Conservation (phyloP, 2,329 filamentous ascomycete species). For the Cladosporium sp. region DNA sequence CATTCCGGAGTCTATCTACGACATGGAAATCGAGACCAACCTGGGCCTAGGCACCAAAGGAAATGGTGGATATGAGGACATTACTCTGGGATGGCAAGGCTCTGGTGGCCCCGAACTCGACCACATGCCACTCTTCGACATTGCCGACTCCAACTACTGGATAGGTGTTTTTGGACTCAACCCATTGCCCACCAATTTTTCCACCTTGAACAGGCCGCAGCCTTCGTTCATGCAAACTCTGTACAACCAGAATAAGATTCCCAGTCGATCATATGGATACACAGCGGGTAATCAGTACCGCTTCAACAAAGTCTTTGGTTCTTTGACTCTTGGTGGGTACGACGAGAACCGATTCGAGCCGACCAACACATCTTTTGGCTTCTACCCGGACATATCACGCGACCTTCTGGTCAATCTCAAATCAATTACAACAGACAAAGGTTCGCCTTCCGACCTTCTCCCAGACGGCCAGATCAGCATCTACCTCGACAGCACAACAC, state of each 20-base stretch:
- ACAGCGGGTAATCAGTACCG: constrained; percentile 36
- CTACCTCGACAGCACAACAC: constrained; percentile 60
- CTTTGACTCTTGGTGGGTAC: constrained; percentile 36
- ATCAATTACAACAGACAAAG: constrained; percentile 24
- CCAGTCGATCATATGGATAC: constrained; percentile 34
- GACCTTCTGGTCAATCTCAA: constrained; percentile 32
- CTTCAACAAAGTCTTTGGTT: constrained; percentile 32
- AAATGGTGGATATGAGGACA: constrained; percentile 30
- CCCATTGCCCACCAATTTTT: constrained; percentile 33
- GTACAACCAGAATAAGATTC: constrained; percentile 29
- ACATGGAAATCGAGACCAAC: constrained; percentile 54
- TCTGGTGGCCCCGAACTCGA: constrained; percentile 25
- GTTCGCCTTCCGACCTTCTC: constrained; percentile 22
- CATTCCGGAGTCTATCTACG: constrained; percentile 56
- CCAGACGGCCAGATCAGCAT: constrained; percentile 35
- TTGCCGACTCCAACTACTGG: constrained; percentile 27
- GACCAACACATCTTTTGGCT: constrained; percentile 29
- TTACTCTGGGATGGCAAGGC: constrained; percentile 33
- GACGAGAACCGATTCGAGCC: constrained; percentile 32
- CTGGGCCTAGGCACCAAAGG: constrained; percentile 40
- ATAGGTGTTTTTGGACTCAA: constrained; percentile 32
- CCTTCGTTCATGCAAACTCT: constrained; percentile 31
- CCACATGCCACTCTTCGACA: constrained; percentile 29
- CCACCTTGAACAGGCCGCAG: constrained; percentile 30
- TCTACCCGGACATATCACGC: constrained; percentile 28